phyloP scores from a whole-genome alignment of 495 filamentous ascomycete genomes.

The Staphylotrichum tortipilum region DNA sequence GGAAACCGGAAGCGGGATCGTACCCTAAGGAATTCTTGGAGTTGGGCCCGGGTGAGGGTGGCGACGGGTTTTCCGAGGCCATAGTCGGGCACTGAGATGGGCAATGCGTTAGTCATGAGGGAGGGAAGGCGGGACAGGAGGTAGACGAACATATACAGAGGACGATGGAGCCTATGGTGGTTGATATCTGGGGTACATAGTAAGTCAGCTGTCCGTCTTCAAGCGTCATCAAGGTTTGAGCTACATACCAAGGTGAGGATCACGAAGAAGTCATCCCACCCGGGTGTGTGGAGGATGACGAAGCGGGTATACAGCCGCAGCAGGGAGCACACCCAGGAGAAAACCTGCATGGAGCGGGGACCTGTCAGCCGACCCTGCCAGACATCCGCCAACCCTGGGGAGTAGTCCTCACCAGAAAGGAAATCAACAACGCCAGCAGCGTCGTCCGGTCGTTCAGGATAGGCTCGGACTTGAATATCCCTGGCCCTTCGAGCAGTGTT shows the following conservation, averaged over 20 bases:
- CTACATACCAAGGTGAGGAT: conserved; percentile 14
- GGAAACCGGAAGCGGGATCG: neutral
- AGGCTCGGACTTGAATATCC: too few species aligned
- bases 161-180: neutral
- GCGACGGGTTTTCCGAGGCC: neutral
- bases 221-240: neutral
- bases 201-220: neutral
- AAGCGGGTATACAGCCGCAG: conserved; percentile 19
- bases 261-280: conserved; percentile 23
- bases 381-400: too few species aligned
- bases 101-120: neutral
- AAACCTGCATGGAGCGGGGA: too few species aligned
- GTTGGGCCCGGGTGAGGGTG: neutral
- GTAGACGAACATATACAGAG: conserved; percentile 5
- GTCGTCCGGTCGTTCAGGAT: neutral
- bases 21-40: conserved; percentile 4
- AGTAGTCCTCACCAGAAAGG: neutral
- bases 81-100: too few species aligned
- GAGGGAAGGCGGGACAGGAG: too few species aligned
- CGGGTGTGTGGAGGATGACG: conserved; percentile 13
- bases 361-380: too few species aligned
- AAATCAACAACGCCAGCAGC: neutral
- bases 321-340: conserved; percentile 17
- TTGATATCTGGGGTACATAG: neutral
- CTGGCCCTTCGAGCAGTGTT: too few species aligned